These are phyloP conservation scores for Lenzites betulinus DNA, from an alignment of 768 basidiomycete species.

Conservation along the genomic window DNA sequence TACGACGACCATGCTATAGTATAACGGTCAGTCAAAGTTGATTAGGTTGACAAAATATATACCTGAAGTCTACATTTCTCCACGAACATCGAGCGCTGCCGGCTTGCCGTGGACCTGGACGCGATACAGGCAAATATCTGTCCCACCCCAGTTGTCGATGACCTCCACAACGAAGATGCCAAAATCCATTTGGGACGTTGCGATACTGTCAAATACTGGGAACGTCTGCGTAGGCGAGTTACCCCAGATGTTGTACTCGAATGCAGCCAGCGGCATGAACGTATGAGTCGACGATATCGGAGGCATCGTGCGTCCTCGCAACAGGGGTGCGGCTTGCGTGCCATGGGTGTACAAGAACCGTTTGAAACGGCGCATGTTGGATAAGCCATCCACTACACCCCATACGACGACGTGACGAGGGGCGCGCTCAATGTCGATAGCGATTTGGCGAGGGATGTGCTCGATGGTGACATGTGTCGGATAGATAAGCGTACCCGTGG, in stretches of 20 bases:
- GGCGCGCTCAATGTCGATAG: not conserved
- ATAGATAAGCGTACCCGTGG: not conserved
- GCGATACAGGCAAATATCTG: not conserved
- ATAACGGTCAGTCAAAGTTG: no score
- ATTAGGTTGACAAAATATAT: no score
- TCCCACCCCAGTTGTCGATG: not conserved
- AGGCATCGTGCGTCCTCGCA: no score
- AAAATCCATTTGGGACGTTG: not conserved
- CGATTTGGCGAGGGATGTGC: not conserved
- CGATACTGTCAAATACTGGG: not conserved
- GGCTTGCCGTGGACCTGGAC: not conserved
- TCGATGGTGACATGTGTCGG: not conserved
- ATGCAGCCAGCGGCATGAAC: not conserved
- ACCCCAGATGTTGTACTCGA: constrained; percentile 1
- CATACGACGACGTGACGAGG: constrained; percentile 1
- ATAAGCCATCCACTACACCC: not conserved
- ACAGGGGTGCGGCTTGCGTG: no score
- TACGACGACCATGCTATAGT: no score
- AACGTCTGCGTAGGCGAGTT: not conserved
- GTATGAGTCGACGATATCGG: not conserved
- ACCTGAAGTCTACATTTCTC: no score
- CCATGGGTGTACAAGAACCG: not conserved
- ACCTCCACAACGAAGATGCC: constrained; percentile 6
- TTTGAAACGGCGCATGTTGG: not conserved
- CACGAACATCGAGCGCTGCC: not conserved